These are phyloP conservation scores for Ustilago bromivora DNA, from an alignment of 1,284 basidiomycete species.

Conservation along the genomic window DNA sequence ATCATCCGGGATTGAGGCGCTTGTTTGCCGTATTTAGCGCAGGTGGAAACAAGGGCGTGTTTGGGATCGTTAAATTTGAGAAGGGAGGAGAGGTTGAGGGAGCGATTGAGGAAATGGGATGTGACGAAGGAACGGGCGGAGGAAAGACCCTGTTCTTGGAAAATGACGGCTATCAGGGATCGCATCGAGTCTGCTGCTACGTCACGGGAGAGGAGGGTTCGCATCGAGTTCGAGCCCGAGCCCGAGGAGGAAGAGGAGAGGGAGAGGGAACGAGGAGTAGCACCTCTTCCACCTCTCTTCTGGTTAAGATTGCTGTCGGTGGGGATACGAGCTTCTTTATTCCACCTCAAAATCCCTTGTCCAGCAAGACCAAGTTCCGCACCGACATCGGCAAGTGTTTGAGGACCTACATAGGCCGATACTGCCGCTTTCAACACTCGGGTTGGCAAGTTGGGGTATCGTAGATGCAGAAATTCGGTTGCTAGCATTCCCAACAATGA, in stretches of 20 bases:
- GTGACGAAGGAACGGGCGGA: slow-evolving; percentile 55
- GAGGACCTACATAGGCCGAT: slow-evolving; percentile 88
- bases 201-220: slow-evolving; percentile 57
- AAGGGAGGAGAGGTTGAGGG: slow-evolving; percentile 77
- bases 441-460: slow-evolving; percentile 91
- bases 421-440: slow-evolving; percentile 89
- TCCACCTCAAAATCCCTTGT: slow-evolving; percentile 70
- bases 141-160: slow-evolving; percentile 71
- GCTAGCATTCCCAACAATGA: slow-evolving; percentile 90
- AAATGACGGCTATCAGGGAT: slow-evolving; percentile 73
- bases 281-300: slow-evolving; percentile 28
- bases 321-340: slow-evolving; percentile 71
- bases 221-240: not conserved
- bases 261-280: not conserved
- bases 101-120: slow-evolving; percentile 51
- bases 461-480: slow-evolving; percentile 83
- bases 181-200: slow-evolving; percentile 71
- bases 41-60: slow-evolving; percentile 66
- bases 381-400: slow-evolving; percentile 84
- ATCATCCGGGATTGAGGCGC: slow-evolving; percentile 76
- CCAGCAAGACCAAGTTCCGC: slow-evolving; percentile 72
- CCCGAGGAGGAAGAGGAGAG: slow-evolving; percentile 1
- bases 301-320: slow-evolving; percentile 8
- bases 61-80: slow-evolving; percentile 79
- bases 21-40: slow-evolving; percentile 64